Base-by-base conservation (phyloP, 1,139 yeast species). In the Geotrichum carabidarum region DNA sequence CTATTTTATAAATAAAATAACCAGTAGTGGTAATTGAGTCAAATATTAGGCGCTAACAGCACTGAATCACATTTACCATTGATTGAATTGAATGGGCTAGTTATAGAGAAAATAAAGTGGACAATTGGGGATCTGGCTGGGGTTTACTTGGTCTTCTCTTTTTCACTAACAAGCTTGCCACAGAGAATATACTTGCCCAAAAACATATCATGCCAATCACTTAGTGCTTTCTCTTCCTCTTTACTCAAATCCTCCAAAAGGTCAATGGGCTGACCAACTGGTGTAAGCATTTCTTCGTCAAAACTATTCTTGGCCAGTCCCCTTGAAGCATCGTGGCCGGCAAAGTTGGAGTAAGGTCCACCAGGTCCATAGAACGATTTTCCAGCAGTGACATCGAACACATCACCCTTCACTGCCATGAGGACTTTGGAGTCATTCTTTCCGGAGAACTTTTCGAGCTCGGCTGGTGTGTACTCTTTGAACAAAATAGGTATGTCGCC, bases 301-400 rank as follows among this genome's bases (percentile, higher is more conserved):
- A 93, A 93, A 36, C 96, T 86, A 70, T 91, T 93, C 65, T 81
- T 76, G 1, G 98, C 97, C 59, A 93, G 78, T 0, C 99, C 99
- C 61, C 99, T 76, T 1, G 95, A 86, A 1, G 99, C 98, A 71
- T 93, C 99, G 62, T 89, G 85, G 2, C 99, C 99, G 0, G 98
- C 98, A 75, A 93, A 93, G 67, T 89, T 90, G 56, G 86, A 84
- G 70, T 93, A 93, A 0, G 98, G 96, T 0, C 98, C 97, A 22
- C 94, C 90, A 2, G 99, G 99, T 0, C 99, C 99, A 67, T 94
- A 93, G 68, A 93, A 93, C 51, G 82, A 78, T 59, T 90, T 81
- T 0, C 96, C 96, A 27, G 78, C 76, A 9, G 88, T 75, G 30
- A 90, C 96, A 67, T 93, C 96, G 67, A 80, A 93, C 4, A 93